Conservation (phyloP, 2,329 filamentous ascomycete genomes). For the Zopfia rhizophila region DNA sequence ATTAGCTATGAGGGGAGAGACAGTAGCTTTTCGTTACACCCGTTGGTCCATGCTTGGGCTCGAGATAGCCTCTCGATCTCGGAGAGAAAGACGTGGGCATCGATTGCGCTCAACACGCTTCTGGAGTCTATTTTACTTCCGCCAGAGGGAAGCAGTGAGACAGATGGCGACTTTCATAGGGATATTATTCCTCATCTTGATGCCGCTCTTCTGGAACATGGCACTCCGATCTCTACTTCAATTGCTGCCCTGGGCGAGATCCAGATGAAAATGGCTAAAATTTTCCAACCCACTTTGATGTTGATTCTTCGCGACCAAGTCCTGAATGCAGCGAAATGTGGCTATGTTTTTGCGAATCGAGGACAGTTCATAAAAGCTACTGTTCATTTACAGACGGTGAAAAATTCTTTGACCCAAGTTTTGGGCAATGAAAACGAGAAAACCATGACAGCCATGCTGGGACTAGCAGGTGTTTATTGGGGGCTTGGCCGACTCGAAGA, state of each 20-base stretch:
- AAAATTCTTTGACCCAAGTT: slow-evolving; percentile 5
- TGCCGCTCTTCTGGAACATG: too few species aligned
- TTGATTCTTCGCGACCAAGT: too few species aligned
- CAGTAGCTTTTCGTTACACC: slow-evolving; percentile 46
- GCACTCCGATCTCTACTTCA: too few species aligned
- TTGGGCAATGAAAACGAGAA: slow-evolving; percentile 21
- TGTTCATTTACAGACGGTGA: too few species aligned
- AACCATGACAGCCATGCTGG: slow-evolving; percentile 13
- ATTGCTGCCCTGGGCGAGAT: background rate
- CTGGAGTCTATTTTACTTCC: slow-evolving; percentile 37
- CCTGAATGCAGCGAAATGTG: too few species aligned
- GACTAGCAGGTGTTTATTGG: slow-evolving; percentile 18
- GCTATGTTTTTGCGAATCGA: slow-evolving; percentile 16
- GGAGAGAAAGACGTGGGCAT: slow-evolving; percentile 43
- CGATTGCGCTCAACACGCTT: slow-evolving; percentile 37
- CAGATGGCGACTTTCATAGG: slow-evolving; percentile 27
- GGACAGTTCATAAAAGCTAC: too few species aligned
- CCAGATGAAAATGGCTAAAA: background rate
- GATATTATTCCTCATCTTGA: slow-evolving; percentile 40
- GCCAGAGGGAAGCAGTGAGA: slow-evolving; percentile 20
- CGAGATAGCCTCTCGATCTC: slow-evolving; percentile 32
- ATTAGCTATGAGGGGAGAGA: slow-evolving; percentile 27
- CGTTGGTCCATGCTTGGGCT: slow-evolving; percentile 45
- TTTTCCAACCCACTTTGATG: background rate
- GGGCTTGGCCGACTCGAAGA: slow-evolving; percentile 27